Evolutionary conservation across 176 grass and related monocot genomes (phyloP).

Genomic region (Aechmea fasciata): DNA sequence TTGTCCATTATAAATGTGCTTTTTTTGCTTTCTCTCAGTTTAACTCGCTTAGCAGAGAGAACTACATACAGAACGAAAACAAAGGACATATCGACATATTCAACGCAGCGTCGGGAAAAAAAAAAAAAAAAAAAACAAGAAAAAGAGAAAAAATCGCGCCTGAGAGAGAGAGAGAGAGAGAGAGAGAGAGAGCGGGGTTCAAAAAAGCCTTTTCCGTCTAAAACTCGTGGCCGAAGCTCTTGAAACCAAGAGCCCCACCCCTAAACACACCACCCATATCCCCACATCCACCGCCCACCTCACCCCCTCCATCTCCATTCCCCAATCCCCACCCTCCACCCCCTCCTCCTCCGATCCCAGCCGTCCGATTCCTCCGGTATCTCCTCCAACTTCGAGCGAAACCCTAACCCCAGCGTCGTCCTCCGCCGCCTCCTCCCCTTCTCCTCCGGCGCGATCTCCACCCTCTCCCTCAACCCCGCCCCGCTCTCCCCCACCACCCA

Average conservation of each 20-base stretch:
- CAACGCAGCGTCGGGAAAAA: too few species aligned
- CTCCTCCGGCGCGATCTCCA: background rate
- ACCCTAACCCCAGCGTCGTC: slow-evolving; percentile 22
- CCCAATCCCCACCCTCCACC: slow-evolving; percentile 14
- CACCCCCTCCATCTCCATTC: slow-evolving; percentile 19
- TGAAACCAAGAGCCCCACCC: slow-evolving; percentile 33
- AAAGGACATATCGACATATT: too few species aligned
- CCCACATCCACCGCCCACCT: slow-evolving; percentile 40
- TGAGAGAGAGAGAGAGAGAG: too few species aligned
- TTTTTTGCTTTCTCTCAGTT: too few species aligned
- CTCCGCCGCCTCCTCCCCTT: slow-evolving; percentile 1
- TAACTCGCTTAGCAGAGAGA: too few species aligned
- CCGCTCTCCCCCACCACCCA: slow-evolving; percentile 12
- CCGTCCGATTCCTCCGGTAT: slow-evolving; percentile 25
- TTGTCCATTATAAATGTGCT: too few species aligned
- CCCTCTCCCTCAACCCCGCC: slow-evolving; percentile 17
- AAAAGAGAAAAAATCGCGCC: too few species aligned
- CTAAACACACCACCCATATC: slow-evolving; percentile 34
- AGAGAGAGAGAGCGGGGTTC: background rate
- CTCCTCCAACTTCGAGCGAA: slow-evolving; percentile 37
- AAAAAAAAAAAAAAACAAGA: too few species aligned
- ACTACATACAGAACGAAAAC: too few species aligned
- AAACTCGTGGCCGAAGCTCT: slow-evolving; percentile 18
- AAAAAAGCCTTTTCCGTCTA: slow-evolving; percentile 20
- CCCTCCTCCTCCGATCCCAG: background rate